Evolutionary conservation across 2,329 filamentous ascomycete species (phyloP), one percentile per base, ranked within the genome.

Genomic region (Claviceps citrina): DNA sequence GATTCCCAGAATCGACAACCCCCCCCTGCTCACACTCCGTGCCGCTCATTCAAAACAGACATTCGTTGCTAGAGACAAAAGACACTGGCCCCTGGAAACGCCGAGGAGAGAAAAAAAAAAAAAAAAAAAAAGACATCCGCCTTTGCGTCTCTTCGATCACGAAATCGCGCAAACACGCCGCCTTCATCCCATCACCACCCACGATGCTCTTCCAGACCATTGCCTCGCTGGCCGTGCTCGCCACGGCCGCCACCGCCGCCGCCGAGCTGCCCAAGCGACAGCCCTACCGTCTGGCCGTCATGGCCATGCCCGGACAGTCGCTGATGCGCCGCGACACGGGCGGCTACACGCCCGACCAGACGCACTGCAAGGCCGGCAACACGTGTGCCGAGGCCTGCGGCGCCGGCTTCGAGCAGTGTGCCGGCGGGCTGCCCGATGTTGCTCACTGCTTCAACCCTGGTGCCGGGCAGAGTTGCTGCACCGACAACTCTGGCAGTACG

Each of bases 401-500:
- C 36, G 46, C 61, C 31, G 64, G 61, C 31, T 71, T 62, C 51
- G 55, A 61, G 41, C 57, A 66, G 45, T 76, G 72, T 58, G 47
- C 63, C 24, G 70, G 70, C 19, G 55, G 52, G 38, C 68, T 72
- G 15, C 28, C 36, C 46, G 57, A 56, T 30, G 49, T 64, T 41
- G 61, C 69, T 36, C 73, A 78, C 62, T 80, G 76, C 62, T 78
- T 62, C 59, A 68, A 78, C 57, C 62, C 66, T 10, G 46, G 49
- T 13, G 59, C 57, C 24, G 61, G 64, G 43, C 67, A 78, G 60
- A 60, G 57, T 31, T 79, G 75, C 67, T 79, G 75, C 54, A 61
- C 65, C 31, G 66, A 71, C 49, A 62, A 61, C 49, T 64, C 61
- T 46, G 75, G 76, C 60, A 71, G 71, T 76, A 62, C 52, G 68